These are phyloP conservation scores for Lithospermum erythrorhizon DNA, from an alignment of 257 asterid species.

Conservation along the genomic window DNA sequence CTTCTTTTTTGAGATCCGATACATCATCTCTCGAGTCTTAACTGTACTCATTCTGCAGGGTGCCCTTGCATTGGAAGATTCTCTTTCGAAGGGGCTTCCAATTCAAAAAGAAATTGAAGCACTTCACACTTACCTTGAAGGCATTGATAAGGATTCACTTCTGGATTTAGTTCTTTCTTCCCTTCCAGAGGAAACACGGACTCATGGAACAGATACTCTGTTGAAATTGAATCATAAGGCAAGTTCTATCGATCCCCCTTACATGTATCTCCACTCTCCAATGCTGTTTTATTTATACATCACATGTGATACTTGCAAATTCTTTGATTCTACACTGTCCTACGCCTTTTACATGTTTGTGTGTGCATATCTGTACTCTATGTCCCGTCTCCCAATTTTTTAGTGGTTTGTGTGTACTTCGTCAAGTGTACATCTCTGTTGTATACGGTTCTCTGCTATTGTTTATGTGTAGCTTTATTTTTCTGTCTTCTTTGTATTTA, in stretches of 20 bases:
- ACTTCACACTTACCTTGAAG: conserved; percentile 12
- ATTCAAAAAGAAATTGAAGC: conserved; percentile 30
- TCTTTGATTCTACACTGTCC: not conserved
- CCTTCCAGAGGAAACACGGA: conserved; percentile 75
- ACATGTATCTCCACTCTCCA: not conserved
- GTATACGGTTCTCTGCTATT: too few relatives aligned
- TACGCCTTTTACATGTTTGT: too few relatives aligned
- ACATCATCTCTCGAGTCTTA: not conserved
- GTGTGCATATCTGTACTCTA: not conserved
- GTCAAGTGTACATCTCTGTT: too few relatives aligned
- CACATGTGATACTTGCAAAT: not conserved
- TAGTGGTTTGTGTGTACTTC: not conserved
- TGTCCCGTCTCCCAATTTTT: not conserved
- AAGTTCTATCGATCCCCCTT: conserved; percentile 16
- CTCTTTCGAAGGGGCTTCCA: conserved; percentile 79
- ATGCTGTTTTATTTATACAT: not conserved
- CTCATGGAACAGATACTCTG: conserved; percentile 59
- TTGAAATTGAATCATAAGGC: conserved; percentile 77
- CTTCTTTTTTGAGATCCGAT: not conserved
- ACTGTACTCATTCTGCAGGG: conserved; percentile 36
- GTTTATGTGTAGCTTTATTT: too few relatives aligned
- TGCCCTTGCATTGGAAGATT: conserved; percentile 81
- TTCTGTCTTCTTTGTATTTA: too few relatives aligned
- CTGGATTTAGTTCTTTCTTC: conserved; percentile 31
- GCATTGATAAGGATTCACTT: too few relatives aligned